Base-by-base conservation (phyloP, 306 rosid species). In the Pterocarpus santalinus region DNA sequence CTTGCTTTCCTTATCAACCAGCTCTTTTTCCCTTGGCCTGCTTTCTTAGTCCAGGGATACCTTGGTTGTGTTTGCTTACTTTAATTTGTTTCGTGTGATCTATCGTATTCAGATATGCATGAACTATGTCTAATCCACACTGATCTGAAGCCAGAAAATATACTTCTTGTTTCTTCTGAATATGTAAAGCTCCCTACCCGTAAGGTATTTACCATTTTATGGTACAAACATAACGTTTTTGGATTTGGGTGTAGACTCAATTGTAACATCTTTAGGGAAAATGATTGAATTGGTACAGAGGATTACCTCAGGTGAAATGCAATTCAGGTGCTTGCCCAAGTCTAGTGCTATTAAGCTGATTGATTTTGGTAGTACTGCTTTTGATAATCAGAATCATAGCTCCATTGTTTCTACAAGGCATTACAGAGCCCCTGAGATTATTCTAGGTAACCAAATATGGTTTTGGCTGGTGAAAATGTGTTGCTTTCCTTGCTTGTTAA, bases 281-380 rank as follows among this genome's bases (percentile, higher is more conserved):
- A 81, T 82, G 71, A 77, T 84, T 92, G 85, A 83, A 89, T 90
- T 92, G 91, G 86, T 91, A 92, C 98, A 94, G 98, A 92, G 90
- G 87, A 73, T 86, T 87, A 87, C 84, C 73, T 90, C 98, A 65
- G 97, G 88, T 83, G 97, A 87, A 85, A 87, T 38, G 75, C 91
- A 91, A 79, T 84, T 83, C 94, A 88, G 94, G 90, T 91, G 94
- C 93, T 92, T 94, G 94, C 98, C 98, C 89, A 94, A 92, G 95
- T 94, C 98, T 86, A 92, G 97, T 91, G 97, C 97, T 88, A 92
- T 94, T 92, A 94, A 94, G 97, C 97, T 94, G 95, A 94, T 94
- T 89, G 98, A 94, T 92, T 94, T 94, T 88, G 98, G 98, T 86
- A 94, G 98, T 91, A 81, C 98, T 79, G 94, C 92, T 74, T 89